These are phyloP conservation scores for Fusarium armeniacum DNA, from an alignment of 2,329 filamentous ascomycete species.

Conservation along the genomic window DNA sequence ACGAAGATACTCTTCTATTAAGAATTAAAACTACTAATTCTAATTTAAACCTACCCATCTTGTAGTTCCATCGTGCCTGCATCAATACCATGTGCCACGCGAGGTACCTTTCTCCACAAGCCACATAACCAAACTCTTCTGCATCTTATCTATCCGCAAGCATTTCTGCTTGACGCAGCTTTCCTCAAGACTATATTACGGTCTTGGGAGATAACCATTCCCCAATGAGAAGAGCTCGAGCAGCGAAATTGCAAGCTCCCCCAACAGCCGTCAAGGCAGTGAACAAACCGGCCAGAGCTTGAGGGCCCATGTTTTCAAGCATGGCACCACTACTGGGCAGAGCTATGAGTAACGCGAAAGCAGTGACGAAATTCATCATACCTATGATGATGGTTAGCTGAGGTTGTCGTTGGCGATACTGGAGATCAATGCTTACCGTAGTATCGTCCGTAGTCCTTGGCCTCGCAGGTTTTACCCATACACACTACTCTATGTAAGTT, in stretches of 20 bases:
- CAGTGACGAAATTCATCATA: slow-evolving; percentile 62
- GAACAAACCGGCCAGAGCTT: slow-evolving; percentile 62
- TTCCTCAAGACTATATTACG: slow-evolving; percentile 28
- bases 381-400: slow-evolving; percentile 50
- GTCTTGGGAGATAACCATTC: slow-evolving; percentile 43
- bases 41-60: not conserved
- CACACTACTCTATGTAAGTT: slow-evolving; percentile 54
- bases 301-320: slow-evolving; percentile 60
- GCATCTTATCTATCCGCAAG: not conserved
- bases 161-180: too few species aligned
- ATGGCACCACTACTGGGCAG: slow-evolving; percentile 62
- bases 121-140: not conserved
- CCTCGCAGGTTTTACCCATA: slow-evolving; percentile 61
- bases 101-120: not conserved
- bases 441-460: slow-evolving; percentile 62
- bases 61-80: not conserved
- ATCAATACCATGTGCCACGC: not conserved
- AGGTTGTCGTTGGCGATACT: not conserved
- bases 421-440: slow-evolving; percentile 45
- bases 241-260: slow-evolving; percentile 52
- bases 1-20: not conserved
- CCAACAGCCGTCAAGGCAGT: slow-evolving; percentile 58
- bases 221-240: slow-evolving; percentile 47
- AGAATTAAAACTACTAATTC: not conserved
- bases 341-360: slow-evolving; percentile 61